Evolutionary conservation across 805 yeast species (phyloP).

Genomic region (Lipomyces kockii): DNA sequence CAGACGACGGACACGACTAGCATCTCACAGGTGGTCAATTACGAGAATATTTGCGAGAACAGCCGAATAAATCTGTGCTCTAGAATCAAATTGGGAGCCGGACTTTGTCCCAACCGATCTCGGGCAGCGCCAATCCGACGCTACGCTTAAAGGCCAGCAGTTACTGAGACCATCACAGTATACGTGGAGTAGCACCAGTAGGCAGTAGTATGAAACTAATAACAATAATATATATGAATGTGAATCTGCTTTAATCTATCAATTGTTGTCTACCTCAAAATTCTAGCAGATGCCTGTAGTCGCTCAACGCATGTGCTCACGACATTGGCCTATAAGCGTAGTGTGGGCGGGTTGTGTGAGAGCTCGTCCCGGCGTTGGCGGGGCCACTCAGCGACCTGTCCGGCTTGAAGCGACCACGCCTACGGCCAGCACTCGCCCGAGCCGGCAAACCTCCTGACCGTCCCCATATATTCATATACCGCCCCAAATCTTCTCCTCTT

Average conservation of each 20-base stretch:
- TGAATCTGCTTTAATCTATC: background rate
- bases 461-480: background rate
- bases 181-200: background rate
- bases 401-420: background rate
- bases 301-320: background rate
- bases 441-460: conserved; percentile 1
- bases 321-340: background rate
- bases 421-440: conserved; percentile 1
- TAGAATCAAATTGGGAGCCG: background rate
- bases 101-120: background rate
- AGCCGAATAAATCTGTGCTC: background rate
- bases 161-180: background rate
- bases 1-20: background rate
- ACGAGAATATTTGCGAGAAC: background rate
- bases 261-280: background rate
- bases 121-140: background rate
- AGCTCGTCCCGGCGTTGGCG: background rate
- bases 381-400: background rate
- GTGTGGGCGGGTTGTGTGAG: background rate
- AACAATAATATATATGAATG: too few species aligned
- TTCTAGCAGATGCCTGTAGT: background rate
- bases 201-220: too few species aligned
- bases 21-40: background rate
- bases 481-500: background rate
- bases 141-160: too few species aligned